These are phyloP conservation scores for Barbatosphaeria neglecta DNA, from an alignment of 495 filamentous ascomycete species.

Conservation along the genomic window DNA sequence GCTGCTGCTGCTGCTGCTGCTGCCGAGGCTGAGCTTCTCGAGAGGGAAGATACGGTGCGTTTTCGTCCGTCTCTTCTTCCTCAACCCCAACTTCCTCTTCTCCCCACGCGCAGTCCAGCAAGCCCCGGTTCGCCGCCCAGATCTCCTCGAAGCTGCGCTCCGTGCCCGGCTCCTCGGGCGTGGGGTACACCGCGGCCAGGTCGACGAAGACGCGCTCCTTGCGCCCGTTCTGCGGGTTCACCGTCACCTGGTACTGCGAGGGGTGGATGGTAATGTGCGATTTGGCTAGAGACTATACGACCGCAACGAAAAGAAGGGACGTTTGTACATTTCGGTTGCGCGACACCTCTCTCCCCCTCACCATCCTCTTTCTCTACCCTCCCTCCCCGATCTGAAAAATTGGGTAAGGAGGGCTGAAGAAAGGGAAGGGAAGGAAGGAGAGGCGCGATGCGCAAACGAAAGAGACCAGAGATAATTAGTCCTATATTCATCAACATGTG, in stretches of 20 bases:
- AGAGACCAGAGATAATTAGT: too few species aligned
- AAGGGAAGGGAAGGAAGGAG: too few species aligned
- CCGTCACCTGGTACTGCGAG: constrained; percentile 53
- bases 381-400: too few species aligned
- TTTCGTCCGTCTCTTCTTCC: background rate
- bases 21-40: too few species aligned
- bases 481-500: constrained; percentile 87
- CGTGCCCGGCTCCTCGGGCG: constrained; percentile 48
- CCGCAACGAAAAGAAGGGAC: constrained; percentile 14
- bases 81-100: constrained; percentile 20
- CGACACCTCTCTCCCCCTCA: background rate
- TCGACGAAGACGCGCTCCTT: constrained; percentile 79
- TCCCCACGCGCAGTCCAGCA: constrained; percentile 64
- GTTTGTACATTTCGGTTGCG: background rate
- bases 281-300: constrained; percentile 42
- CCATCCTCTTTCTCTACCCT: too few species aligned
- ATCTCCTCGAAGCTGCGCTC: constrained; percentile 89
- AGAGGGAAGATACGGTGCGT: background rate
- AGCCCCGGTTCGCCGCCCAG: constrained; percentile 65
- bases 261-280: constrained; percentile 37
- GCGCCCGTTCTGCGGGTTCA: constrained; percentile 68
- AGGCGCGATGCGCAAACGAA: too few species aligned
- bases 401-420: too few species aligned
- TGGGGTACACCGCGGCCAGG: constrained; percentile 72
- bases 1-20: too few species aligned